A percentile compares a stretch with the other conserved stretches of the same genome.
phyloP scores from a whole-genome alignment of 2,329 filamentous ascomycete genomes.

The Pestalotiopsis fici region DNA sequence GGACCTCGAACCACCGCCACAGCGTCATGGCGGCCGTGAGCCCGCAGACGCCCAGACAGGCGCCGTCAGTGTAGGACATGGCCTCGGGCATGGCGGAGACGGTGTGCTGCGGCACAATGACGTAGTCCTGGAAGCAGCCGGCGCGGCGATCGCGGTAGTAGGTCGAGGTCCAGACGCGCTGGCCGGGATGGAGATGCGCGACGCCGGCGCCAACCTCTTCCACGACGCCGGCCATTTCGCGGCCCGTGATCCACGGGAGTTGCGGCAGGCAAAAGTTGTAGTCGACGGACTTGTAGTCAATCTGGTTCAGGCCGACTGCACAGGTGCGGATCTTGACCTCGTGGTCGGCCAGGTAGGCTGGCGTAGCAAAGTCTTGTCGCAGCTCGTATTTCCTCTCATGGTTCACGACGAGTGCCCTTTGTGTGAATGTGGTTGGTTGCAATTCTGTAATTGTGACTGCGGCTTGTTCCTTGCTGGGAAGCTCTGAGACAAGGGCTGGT shows the following conservation, averaged over 20 bases:
- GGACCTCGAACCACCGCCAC: conserved; percentile 8
- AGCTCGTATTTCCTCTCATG: conserved; percentile 7
- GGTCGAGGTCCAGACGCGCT: conserved; percentile 7
- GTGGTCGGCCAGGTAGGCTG: neutral
- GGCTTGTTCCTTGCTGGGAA: neutral
- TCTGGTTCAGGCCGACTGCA: conserved; percentile 8
- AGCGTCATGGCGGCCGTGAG: conserved; percentile 8
- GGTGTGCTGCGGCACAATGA: conserved; percentile 8
- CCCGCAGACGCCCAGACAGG: conserved; percentile 4
- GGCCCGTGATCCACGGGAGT: conserved; percentile 60
- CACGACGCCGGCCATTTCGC: conserved; percentile 83
- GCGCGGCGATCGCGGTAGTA: conserved; percentile 9
- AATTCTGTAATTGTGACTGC: neutral
- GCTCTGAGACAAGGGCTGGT: neutral
- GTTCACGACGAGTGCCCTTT: conserved; percentile 4
- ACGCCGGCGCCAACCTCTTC: conserved; percentile 69
- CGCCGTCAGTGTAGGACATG: conserved; percentile 1
- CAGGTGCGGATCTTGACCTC: conserved; percentile 8
- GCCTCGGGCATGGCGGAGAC: neutral
- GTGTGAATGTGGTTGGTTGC: conserved; percentile 4
- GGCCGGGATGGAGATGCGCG: conserved; percentile 63
- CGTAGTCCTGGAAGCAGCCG: conserved; percentile 6
- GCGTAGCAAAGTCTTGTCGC: neutral
- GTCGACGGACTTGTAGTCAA: conserved; percentile 10
- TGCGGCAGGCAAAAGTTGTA: conserved; percentile 9